Evolutionary conservation across 345 rosid species (phyloP).

Genomic region (Mangifera indica): DNA sequence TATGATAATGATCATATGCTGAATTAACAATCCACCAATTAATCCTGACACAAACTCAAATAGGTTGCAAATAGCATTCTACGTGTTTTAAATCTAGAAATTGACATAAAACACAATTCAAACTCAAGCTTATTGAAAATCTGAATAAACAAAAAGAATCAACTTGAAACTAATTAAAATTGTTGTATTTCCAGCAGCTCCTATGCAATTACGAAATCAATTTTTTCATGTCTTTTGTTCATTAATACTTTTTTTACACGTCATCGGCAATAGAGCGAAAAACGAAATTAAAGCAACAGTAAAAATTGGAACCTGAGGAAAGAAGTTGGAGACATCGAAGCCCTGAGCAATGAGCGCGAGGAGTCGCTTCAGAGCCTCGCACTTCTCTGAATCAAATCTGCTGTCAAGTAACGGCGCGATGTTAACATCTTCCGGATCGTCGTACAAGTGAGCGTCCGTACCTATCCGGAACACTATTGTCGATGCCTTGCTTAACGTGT

Average conservation of each 20-base stretch:
- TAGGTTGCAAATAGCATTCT: neutral
- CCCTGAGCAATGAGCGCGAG: slow-evolving; percentile 96
- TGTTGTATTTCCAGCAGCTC: neutral
- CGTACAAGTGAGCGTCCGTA: slow-evolving; percentile 95
- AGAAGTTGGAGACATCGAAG: slow-evolving; percentile 92
- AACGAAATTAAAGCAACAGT: neutral
- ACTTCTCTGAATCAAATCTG: slow-evolving; percentile 91
- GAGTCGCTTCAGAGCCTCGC: slow-evolving; percentile 93
- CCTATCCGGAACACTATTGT: slow-evolving; percentile 83
- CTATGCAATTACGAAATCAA: neutral
- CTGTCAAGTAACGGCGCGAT: slow-evolving; percentile 83
- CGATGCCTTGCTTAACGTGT: slow-evolving; percentile 89
- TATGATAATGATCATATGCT: neutral
- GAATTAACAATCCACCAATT: neutral
- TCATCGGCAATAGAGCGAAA: neutral
- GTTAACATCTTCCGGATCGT: slow-evolving; percentile 91
- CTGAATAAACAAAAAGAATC: neutral
- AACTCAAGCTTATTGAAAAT: neutral
- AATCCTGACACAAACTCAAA: neutral
- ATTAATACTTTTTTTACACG: neutral
- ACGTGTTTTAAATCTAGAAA: neutral
- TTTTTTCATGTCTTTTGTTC: neutral
- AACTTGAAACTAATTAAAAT: neutral
- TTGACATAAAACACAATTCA: no score
- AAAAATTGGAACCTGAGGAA: slow-evolving; percentile 68